A percentile compares a stretch with the other conserved stretches of the same genome.
Conservation (phyloP, 768 basidiomycete species). For the Pleurotus platypus region DNA sequence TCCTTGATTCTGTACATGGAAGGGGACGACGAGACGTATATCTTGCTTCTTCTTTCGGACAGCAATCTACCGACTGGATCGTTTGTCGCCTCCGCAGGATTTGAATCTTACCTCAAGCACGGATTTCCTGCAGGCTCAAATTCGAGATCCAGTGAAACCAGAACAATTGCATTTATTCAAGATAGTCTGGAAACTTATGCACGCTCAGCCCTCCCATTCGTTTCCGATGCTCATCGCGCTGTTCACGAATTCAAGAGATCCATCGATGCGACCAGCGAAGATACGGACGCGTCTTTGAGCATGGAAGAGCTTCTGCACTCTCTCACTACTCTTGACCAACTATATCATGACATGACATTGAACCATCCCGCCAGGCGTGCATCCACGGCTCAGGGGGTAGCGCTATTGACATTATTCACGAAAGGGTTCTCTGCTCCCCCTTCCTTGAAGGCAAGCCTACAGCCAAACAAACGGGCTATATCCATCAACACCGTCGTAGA, state of each 20-base stretch:
- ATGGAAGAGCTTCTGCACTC: conserved; percentile 29
- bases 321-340: conserved; percentile 60
- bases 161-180: conserved; percentile 57
- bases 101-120: conserved; percentile 88
- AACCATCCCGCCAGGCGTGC: conserved; percentile 89
- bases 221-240: conserved; percentile 62
- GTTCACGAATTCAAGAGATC: conserved; percentile 21
- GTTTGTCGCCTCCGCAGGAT: conserved; percentile 91
- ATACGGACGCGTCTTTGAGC: conserved; percentile 5
- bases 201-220: conserved; percentile 71
- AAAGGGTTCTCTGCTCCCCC: conserved; percentile 71
- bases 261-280: conserved; percentile 3
- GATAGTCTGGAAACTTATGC: conserved; percentile 80
- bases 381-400: conserved; percentile 88
- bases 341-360: conserved; percentile 83
- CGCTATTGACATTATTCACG: conserved; percentile 83
- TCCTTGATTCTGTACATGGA: not conserved
- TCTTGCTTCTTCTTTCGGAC: conserved; percentile 80
- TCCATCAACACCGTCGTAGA: conserved; percentile 47
- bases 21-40: conserved; percentile 53
- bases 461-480: conserved; percentile 17
- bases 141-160: conserved; percentile 14
- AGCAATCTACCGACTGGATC: conserved; percentile 96
- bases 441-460: conserved; percentile 20
- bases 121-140: conserved; percentile 50